Base-by-base conservation (phyloP, 2,329 filamentous ascomycete species). In the Neonectria faginata region DNA sequence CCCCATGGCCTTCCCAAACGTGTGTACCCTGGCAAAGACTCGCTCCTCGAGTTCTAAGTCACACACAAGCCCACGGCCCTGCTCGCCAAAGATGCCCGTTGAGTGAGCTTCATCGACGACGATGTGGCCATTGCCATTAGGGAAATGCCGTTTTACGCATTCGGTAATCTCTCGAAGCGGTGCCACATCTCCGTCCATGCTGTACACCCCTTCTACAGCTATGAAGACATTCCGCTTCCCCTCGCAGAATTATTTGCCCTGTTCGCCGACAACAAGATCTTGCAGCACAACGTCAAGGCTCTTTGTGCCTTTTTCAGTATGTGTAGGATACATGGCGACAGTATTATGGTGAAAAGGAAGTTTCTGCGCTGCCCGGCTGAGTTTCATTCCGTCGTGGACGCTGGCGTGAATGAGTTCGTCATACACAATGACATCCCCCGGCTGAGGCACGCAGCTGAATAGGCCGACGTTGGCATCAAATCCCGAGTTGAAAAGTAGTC, bases 321-420 rank as follows among this genome's bases (percentile, higher is more conserved):
- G 41, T 12, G 9, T 18, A 5, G 9, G 33, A n/a, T 53, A 50
- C 2, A 20, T 11, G 16, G 36, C 9, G n/a, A 55, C 62, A 9
- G 50, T 33, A 65, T 89, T 91, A 70, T 92, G 91, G 12, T 74
- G 69, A 66, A 93, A 92, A 0, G 83, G 61, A 0, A 86, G 53
- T 14, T 69, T 80, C 39, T 71, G 76, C 0, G 71, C 77, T 0
- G 88, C 89, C 2, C 90, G 84, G 7, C 88, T 89, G 20, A 90
- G 71, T 18, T 84, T 83, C 89, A 94, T 92, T 0, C 92, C 92
- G 74, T 94, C 92, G 64, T 93, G 92, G 1, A 90, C 87, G 69
- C 91, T 94, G 0, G 92, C 92, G 70, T 95, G 92, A 14, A 95
- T 88, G 33, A 91, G 81, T 74, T 91, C 91, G 72, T 95, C 92